Percentiles rank a stretch among this genome's conserved stretches.
These are phyloP conservation scores for Dipteronia sinensis DNA, from an alignment of 345 rosid genomes.

Conservation along the genomic window DNA sequence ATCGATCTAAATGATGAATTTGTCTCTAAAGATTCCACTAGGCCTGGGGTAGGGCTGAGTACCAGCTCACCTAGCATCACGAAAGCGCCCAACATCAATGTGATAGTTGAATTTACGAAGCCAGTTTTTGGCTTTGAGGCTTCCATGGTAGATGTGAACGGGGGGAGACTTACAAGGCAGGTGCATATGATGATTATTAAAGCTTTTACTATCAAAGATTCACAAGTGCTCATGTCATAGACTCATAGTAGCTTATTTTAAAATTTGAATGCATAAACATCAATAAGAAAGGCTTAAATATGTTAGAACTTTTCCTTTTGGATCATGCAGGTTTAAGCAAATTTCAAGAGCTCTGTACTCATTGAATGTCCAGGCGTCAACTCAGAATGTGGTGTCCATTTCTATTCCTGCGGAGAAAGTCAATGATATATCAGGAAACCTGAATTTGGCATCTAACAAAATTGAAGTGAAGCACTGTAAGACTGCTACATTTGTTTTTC, in stretches of 20 bases:
- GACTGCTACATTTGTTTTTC: constrained; percentile 4
- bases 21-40: constrained; percentile 36
- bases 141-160: constrained; percentile 42
- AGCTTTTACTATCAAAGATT: constrained; percentile 8
- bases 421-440: constrained; percentile 53
- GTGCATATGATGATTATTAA: constrained; percentile 35
- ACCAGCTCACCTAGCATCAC: constrained; percentile 42
- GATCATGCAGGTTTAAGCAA: constrained; percentile 42
- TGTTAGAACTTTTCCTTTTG: constrained; percentile 6
- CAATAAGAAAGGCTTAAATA: constrained; percentile 11
- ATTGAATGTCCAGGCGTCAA: constrained; percentile 33
- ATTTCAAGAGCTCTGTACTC: constrained; percentile 56
- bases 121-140: constrained; percentile 57
- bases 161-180: constrained; percentile 63
- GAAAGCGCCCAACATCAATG: constrained; percentile 38
- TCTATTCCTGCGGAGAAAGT: constrained; percentile 45
- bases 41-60: constrained; percentile 46
- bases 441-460: constrained; percentile 44
- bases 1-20: constrained; percentile 17
- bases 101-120: constrained; percentile 52
- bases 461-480: constrained; percentile 52
- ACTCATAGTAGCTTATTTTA: constrained; percentile 1
- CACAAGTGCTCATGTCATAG: neutral
- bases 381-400: constrained; percentile 35
- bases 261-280: constrained; percentile 2